Conservation (phyloP, 768 basidiomycete genomes). For the Panaeolus papilionaceus region DNA sequence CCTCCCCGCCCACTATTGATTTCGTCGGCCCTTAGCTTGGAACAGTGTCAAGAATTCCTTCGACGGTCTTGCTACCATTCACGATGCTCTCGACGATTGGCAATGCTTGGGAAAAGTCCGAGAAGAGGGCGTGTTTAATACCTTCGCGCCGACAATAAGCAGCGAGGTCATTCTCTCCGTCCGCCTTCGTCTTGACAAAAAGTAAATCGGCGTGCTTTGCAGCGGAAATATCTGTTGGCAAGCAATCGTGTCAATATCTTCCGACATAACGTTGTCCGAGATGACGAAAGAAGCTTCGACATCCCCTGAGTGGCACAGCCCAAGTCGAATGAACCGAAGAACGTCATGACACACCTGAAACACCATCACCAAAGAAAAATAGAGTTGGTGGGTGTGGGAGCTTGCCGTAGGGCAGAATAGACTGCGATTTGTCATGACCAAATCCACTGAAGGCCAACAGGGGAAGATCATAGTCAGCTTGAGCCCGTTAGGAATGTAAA, state of each 20-base stretch:
- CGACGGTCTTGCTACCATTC: slow-evolving; percentile 64
- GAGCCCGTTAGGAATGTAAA: not conserved
- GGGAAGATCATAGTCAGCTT: not conserved
- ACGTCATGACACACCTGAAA: slow-evolving; percentile 68
- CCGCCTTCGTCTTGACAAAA: slow-evolving; percentile 87
- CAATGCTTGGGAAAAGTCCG: slow-evolving; percentile 69
- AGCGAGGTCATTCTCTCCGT: slow-evolving; percentile 86
- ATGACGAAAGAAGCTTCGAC: not conserved
- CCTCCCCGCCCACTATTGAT: not conserved
- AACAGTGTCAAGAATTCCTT: slow-evolving; percentile 20
- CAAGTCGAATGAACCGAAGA: not conserved
- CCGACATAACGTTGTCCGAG: not conserved
- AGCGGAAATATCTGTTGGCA: slow-evolving; percentile 80
- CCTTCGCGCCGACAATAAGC: slow-evolving; percentile 80
- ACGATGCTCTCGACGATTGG: slow-evolving; percentile 72
- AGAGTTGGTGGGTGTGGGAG: slow-evolving; percentile 75
- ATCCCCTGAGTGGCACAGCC: not conserved
- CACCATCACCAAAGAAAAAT: slow-evolving; percentile 99
- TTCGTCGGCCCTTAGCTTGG: not conserved
- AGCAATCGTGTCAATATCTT: not conserved
- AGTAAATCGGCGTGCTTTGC: slow-evolving; percentile 91
- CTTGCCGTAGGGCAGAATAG: slow-evolving; percentile 89
- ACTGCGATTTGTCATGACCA: slow-evolving; percentile 96
- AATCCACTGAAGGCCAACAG: slow-evolving; percentile 57
- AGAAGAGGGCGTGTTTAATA: slow-evolving; percentile 83